Percentiles rank a stretch among this genome's conserved stretches.
Evolutionary conservation across 2,329 filamentous ascomycete genomes (phyloP).

Genomic region (Ophiostoma ips): DNA sequence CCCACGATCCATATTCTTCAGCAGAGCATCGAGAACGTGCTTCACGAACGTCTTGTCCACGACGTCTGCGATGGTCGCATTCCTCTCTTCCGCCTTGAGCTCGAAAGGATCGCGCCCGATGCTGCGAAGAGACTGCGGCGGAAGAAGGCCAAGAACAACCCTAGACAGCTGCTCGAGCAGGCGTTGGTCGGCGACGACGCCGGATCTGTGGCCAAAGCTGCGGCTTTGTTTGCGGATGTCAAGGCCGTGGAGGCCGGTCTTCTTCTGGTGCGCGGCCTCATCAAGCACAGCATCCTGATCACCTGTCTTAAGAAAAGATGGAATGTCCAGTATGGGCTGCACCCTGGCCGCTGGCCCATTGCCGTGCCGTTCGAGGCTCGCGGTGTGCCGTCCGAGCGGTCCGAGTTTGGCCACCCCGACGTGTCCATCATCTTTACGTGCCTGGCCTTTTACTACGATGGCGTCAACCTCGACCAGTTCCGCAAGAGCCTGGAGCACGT

Average conservation of each 20-base stretch:
- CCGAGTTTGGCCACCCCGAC: conserved; percentile 56
- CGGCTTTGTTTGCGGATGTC: background rate
- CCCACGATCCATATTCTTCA: conserved; percentile 44
- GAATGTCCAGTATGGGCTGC: conserved; percentile 52
- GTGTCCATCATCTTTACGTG: conserved; percentile 51
- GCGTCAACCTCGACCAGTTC: conserved; percentile 35
- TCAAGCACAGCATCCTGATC: conserved; percentile 45
- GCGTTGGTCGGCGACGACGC: background rate
- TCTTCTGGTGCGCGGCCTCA: conserved; percentile 47
- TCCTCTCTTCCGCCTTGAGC: conserved; percentile 16
- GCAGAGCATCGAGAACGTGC: conserved; percentile 29
- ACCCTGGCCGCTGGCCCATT: conserved; percentile 39
- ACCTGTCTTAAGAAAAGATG: conserved; percentile 48
- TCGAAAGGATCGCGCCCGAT: background rate
- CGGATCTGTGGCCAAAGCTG: background rate
- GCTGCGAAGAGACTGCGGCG: background rate
- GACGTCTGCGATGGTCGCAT: conserved; percentile 25
- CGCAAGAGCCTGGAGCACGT: conserved; percentile 35
- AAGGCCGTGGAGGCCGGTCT: conserved; percentile 17
- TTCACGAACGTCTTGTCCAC: conserved; percentile 25
- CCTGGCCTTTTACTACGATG: conserved; percentile 52
- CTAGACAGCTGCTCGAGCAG: background rate
- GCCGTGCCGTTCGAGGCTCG: conserved; percentile 57
- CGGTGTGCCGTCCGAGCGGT: conserved; percentile 44
- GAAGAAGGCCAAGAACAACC: background rate